phyloP scores from a whole-genome alignment of 192 early-diverging fungal species.

The Backusella mclennaniae region DNA sequence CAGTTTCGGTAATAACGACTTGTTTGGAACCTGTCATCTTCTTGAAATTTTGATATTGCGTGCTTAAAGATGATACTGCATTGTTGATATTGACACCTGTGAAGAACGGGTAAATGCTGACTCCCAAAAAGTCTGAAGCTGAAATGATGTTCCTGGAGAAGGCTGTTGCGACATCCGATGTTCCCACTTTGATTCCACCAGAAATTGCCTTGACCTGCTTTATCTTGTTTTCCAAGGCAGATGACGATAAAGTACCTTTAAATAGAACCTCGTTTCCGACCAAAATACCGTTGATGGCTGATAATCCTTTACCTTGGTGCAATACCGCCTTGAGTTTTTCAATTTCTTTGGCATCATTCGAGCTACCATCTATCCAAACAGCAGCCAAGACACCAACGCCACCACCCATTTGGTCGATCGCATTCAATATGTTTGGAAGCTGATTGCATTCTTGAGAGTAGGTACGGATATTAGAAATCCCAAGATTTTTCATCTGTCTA shows the following conservation, averaged over 20 bases:
- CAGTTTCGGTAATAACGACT: constrained; percentile 58
- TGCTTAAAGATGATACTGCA: constrained; percentile 42
- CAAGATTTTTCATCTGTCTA: constrained; percentile 19
- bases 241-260: not conserved
- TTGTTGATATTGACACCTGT: constrained; percentile 44
- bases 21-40: constrained; percentile 39
- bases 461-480: constrained; percentile 30
- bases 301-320: not conserved
- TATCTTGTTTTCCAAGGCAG: constrained; percentile 22
- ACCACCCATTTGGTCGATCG: constrained; percentile 14
- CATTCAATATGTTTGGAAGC: constrained; percentile 19
- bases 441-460: constrained; percentile 38
- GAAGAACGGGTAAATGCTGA: constrained; percentile 62
- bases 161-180: constrained; percentile 53
- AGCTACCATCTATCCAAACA: constrained; percentile 31
- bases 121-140: constrained; percentile 54
- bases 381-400: constrained; percentile 30
- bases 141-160: constrained; percentile 36
- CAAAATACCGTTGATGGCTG: constrained; percentile 16
- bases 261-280: constrained; percentile 32
- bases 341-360: constrained; percentile 20
- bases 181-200: constrained; percentile 40
- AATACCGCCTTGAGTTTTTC: constrained; percentile 2
- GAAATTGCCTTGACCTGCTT: constrained; percentile 20
- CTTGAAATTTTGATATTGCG: constrained; percentile 49